A percentile compares a stretch with the other conserved stretches of the same genome.
phyloP scores from a whole-genome alignment of 371 early-diverging fungal genomes.

The Basidiobolus meristosporus region DNA sequence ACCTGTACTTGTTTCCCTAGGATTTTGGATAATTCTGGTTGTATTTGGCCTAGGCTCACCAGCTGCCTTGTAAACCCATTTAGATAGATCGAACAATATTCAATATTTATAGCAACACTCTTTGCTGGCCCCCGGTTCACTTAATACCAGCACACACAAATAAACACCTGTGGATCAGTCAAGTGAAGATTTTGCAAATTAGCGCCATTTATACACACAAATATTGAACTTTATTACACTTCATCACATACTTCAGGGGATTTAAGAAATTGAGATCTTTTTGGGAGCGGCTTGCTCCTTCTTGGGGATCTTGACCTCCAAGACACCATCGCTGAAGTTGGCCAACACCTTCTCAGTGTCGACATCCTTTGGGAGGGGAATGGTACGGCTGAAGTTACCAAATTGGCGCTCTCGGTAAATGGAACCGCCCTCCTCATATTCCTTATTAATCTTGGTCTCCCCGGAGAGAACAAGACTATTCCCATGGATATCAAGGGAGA shows the following conservation, averaged over 20 bases:
- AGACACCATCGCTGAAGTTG: slow-evolving; percentile 29
- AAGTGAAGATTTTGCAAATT: too few relatives aligned
- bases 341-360: slow-evolving; percentile 21
- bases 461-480: slow-evolving; percentile 14
- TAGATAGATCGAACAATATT: too few relatives aligned
- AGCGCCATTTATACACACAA: too few relatives aligned
- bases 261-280: slow-evolving; percentile 13
- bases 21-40: too few relatives aligned
- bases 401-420: slow-evolving; percentile 23
- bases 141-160: too few relatives aligned
- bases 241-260: slow-evolving; percentile 1
- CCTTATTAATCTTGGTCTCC: slow-evolving; percentile 12
- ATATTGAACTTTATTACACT: neutral
- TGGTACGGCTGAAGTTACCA: slow-evolving; percentile 22
- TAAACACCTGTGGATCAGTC: too few relatives aligned
- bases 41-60: too few relatives aligned
- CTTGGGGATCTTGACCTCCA: slow-evolving; percentile 27
- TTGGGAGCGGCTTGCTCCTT: slow-evolving; percentile 6
- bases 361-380: slow-evolving; percentile 24
- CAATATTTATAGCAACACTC: too few relatives aligned
- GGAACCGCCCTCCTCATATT: slow-evolving; percentile 13
- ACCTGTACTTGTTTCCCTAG: too few relatives aligned
- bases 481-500: slow-evolving; percentile 14
- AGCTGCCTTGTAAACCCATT: too few relatives aligned
- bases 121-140: too few relatives aligned